Evolutionary conservation across 2,329 filamentous ascomycete species (phyloP), one percentile per base, ranked within the genome.

Genomic region (Pezicula radicicola): DNA sequence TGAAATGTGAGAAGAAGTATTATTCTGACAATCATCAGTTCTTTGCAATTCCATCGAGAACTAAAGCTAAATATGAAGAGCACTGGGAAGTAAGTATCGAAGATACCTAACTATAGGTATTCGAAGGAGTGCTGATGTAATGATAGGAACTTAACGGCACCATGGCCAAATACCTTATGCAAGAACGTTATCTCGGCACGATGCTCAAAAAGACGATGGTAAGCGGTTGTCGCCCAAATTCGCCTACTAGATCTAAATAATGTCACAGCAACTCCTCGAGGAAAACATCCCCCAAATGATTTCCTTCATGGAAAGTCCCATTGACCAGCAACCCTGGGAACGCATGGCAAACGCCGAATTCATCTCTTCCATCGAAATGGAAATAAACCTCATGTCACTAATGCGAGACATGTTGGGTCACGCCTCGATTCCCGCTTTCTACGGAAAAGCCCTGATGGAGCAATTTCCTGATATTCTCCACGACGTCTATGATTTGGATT

Each of bases 301-400:
- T 37, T 82, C 81, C 1, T 85, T 84, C 59, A 76, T 75, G 36
- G 70, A 75, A 7, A 84, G 80, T 16, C 69, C 76, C 2, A 80
- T 87, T 21, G 84, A 88, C 60, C 80, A 85, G 54, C 74, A 75
- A 59, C 71, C 72, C 2, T 87, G 84, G 84, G 84, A 88, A 62
- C 75, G 80, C 33, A 68, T 65, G n/a, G 75, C 71, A 16, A 66
- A 72, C 9, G 70, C 78, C 1, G 66, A 68, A 2, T 65, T 73
- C 9, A 63, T 70, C 4, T 75, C 76, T 15, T 58, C 68, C 2
- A 66, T 69, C 27, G 71, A 77, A 49, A 80, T 76, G 13, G 80
- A 85, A 57, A 71, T 75, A 12, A 72, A 73, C 53, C 64, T 84
- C 2, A 73, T 75, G 56, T 67, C 73, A 3, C 69, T 87, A 6